Conservation (phyloP, 164 flowering plant genomes). For the Protea cynaroides region DNA sequence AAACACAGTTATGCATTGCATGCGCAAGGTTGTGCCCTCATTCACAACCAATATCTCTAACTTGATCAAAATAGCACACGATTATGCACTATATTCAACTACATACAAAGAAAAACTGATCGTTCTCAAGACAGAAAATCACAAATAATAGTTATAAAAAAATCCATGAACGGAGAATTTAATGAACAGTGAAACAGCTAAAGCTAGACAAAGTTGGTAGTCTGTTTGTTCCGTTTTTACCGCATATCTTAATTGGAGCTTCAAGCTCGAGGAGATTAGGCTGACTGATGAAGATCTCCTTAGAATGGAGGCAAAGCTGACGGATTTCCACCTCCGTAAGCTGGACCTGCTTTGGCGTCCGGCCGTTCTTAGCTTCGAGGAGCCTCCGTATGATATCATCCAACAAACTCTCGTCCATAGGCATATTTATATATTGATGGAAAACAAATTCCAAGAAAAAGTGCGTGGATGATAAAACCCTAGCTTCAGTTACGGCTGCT, state of each 20-base stretch:
- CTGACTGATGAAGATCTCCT: constrained; percentile 56
- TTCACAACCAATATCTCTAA: not conserved
- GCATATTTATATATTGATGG: not conserved
- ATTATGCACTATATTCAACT: not conserved
- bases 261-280: constrained; percentile 83
- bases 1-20: no score
- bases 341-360: constrained; percentile 49
- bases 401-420: constrained; percentile 43
- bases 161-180: no score
- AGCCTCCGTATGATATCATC: constrained; percentile 51
- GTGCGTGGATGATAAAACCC: not conserved
- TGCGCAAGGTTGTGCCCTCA: not conserved
- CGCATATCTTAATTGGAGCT: constrained; percentile 79
- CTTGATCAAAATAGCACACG: not conserved
- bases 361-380: constrained; percentile 37
- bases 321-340: constrained; percentile 56
- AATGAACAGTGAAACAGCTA: no score
- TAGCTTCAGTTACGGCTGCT: not conserved
- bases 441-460: not conserved
- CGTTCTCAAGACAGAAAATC: not conserved
- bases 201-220: no score
- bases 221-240: constrained; percentile 23
- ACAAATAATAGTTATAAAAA: no score
- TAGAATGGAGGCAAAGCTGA: constrained; percentile 54
- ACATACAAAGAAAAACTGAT: not conserved